These are phyloP conservation scores for Bolboschoenoplectus hybrid DNA, from an alignment of 202 grass and related monocot genomes.

Conservation along the genomic window DNA sequence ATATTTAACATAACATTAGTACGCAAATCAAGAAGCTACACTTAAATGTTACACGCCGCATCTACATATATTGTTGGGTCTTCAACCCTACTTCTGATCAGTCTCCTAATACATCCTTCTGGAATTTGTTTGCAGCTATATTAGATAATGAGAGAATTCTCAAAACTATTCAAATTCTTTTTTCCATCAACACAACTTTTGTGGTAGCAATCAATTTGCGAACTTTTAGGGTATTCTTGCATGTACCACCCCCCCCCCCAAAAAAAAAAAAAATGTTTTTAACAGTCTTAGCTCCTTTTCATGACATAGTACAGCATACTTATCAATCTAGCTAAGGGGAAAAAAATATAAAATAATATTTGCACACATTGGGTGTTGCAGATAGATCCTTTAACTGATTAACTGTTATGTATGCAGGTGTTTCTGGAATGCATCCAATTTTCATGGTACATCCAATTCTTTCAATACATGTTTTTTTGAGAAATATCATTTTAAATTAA, in stretches of 20 bases:
- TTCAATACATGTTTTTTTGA: no score
- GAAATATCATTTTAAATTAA: no score
- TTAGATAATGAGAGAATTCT: slow-evolving; percentile 1
- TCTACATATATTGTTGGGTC: slow-evolving; percentile 17
- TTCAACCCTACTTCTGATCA: slow-evolving; percentile 15
- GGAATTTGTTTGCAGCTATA: background rate
- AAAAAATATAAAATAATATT: background rate
- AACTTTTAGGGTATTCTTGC: background rate
- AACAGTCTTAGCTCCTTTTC: background rate
- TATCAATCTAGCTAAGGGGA: background rate
- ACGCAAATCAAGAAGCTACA: slow-evolving; percentile 23
- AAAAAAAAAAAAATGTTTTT: background rate
- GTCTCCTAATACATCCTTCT: slow-evolving; percentile 14
- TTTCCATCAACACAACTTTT: background rate
- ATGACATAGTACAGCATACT: background rate
- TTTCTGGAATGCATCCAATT: no score
- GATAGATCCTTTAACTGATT: background rate
- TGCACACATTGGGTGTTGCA: background rate
- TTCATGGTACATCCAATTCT: no score
- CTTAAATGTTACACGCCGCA: slow-evolving; percentile 31
- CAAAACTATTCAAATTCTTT: background rate
- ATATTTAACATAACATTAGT: slow-evolving; percentile 29
- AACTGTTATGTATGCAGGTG: background rate
- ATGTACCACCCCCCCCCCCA: background rate
- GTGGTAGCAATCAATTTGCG: background rate